phyloP scores from a whole-genome alignment of 2,329 filamentous ascomycete species.

The Xylaria multiplex region DNA sequence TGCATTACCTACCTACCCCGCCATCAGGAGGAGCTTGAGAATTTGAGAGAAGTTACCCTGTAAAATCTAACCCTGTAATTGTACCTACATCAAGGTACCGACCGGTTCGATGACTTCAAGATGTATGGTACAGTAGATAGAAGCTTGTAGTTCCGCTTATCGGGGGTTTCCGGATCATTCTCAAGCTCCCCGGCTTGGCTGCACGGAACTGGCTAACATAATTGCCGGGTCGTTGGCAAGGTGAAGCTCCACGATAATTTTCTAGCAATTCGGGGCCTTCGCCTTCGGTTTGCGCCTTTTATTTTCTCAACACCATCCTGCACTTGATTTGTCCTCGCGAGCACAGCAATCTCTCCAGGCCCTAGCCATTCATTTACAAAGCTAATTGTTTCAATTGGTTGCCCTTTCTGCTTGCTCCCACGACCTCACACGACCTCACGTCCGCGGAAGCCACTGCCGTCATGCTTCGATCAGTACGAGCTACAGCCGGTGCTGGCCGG shows the following conservation, averaged over 20 bases:
- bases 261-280: constrained; percentile 4
- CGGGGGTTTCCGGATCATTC: constrained; percentile 26
- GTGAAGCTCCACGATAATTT: constrained; percentile 31
- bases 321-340: neutral
- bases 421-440: neutral
- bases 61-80: neutral
- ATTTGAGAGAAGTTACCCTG: constrained; percentile 27
- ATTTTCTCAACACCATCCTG: constrained; percentile 14
- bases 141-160: constrained; percentile 14
- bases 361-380: neutral
- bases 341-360: neutral
- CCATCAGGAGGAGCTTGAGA: constrained; percentile 12
- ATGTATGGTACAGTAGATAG: too few species aligned
- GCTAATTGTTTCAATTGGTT: constrained; percentile 20
- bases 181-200: too few species aligned
- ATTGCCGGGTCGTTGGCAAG: constrained; percentile 5
- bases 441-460: constrained; percentile 14
- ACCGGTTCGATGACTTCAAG: neutral
- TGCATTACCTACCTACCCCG: constrained; percentile 25
- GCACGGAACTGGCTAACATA: too few species aligned
- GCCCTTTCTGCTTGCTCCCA: constrained; percentile 1
- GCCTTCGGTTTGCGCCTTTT: constrained; percentile 29
- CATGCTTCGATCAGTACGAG: constrained; percentile 53
- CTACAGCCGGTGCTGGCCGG: constrained; percentile 48
- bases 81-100: neutral